Evolutionary conservation across 805 yeast genomes (phyloP).

Genomic region (Candida nitratophila): DNA sequence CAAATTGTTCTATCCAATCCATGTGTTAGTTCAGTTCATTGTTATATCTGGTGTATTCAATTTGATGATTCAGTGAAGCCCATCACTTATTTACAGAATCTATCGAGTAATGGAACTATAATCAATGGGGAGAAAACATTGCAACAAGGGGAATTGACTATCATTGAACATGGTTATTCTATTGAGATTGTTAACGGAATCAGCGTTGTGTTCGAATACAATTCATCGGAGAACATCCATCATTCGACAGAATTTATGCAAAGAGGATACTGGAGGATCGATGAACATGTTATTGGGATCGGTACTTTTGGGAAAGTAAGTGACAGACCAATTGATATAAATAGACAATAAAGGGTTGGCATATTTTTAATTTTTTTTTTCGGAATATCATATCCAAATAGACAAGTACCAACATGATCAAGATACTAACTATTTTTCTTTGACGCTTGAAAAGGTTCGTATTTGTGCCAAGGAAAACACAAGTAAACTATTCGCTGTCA

Average conservation of each 20-base stretch:
- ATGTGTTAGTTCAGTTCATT: conserved; percentile 40
- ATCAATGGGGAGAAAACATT: conserved; percentile 29
- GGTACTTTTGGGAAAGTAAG: conserved; percentile 55
- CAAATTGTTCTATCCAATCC: conserved; percentile 23
- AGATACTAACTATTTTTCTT: too few relatives aligned
- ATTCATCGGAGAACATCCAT: conserved; percentile 2
- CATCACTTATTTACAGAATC: conserved; percentile 41
- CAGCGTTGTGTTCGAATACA: conserved; percentile 9
- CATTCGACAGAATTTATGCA: background rate
- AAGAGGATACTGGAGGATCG: conserved; percentile 33
- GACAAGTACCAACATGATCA: too few relatives aligned
- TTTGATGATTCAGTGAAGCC: conserved; percentile 44
- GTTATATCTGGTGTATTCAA: conserved; percentile 25
- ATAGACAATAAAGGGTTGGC: background rate
- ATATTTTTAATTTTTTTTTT: too few relatives aligned
- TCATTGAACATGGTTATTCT: conserved; percentile 29
- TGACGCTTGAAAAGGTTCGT: background rate
- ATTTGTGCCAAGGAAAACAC: background rate
- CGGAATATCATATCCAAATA: too few relatives aligned
- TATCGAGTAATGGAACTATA: conserved; percentile 44
- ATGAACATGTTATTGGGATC: conserved; percentile 36
- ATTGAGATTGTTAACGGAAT: conserved; percentile 29
- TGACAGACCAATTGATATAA: conserved; percentile 9
- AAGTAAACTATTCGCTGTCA: background rate
- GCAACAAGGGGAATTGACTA: conserved; percentile 23